Percentiles rank a stretch among this genome's conserved stretches.
phyloP scores from a whole-genome alignment of 768 basidiomycete species.

The Mycena vulgaris region DNA sequence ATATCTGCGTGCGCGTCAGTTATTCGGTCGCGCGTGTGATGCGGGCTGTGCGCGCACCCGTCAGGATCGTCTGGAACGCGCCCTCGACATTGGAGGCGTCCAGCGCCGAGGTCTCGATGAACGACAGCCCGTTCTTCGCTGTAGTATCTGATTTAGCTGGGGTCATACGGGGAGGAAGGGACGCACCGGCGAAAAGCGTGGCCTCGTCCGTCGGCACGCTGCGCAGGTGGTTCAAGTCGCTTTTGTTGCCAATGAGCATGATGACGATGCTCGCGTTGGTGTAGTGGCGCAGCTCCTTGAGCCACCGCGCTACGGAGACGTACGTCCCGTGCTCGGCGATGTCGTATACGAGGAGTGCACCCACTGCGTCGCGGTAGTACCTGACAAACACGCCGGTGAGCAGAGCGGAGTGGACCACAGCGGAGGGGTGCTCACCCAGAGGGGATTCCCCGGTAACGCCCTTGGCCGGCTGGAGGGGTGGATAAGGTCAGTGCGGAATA shows the following conservation, averaged over 20 bases:
- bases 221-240: slow-evolving; percentile 97
- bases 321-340: slow-evolving; percentile 96
- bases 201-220: slow-evolving; percentile 99
- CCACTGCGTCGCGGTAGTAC: slow-evolving; percentile 98
- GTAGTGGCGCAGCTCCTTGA: slow-evolving; percentile 97
- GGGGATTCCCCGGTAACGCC: too few relatives aligned
- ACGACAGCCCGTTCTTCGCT: slow-evolving; percentile 94
- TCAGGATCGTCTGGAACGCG: slow-evolving; percentile 97
- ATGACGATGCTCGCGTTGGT: slow-evolving; percentile 95
- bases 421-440: slow-evolving; percentile 73
- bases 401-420: slow-evolving; percentile 7
- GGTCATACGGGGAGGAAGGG: neutral
- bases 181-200: slow-evolving; percentile 88
- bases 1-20: slow-evolving; percentile 81
- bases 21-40: too few relatives aligned
- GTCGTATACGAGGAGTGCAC: slow-evolving; percentile 94
- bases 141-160: slow-evolving; percentile 7
- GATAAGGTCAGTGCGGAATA: slow-evolving; percentile 3
- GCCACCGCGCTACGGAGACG: slow-evolving; percentile 94
- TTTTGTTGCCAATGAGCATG: slow-evolving; percentile 98
- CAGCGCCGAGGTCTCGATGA: slow-evolving; percentile 99
- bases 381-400: slow-evolving; percentile 54
- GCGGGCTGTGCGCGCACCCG: slow-evolving; percentile 68
- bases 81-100: slow-evolving; percentile 99
- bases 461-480: slow-evolving; percentile 80